phyloP scores from a whole-genome alignment of 306 rosid genomes.

The Quercus alba region DNA sequence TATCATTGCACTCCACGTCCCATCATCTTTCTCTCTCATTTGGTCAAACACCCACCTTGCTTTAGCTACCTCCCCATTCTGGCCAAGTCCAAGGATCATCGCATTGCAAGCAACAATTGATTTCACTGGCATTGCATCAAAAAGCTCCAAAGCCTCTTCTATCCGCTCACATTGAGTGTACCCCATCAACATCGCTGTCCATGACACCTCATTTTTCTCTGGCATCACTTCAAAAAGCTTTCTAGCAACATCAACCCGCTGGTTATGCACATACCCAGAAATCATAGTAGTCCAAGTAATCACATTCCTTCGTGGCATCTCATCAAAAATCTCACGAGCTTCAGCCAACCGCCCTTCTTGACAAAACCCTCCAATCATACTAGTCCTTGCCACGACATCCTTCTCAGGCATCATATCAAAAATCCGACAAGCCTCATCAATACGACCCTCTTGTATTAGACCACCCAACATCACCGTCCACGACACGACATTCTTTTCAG shows the following conservation, averaged over 20 bases:
- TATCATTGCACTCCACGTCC: slow-evolving; percentile 54
- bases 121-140: slow-evolving; percentile 43
- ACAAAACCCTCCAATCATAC: slow-evolving; percentile 56
- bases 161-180: slow-evolving; percentile 45
- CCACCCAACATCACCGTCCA: slow-evolving; percentile 63
- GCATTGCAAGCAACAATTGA: slow-evolving; percentile 43
- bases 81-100: slow-evolving; percentile 43
- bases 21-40: slow-evolving; percentile 51
- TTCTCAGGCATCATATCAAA: slow-evolving; percentile 51
- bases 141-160: slow-evolving; percentile 52
- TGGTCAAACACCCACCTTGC: slow-evolving; percentile 38
- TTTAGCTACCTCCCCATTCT: slow-evolving; percentile 32
- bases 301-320: slow-evolving; percentile 38
- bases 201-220: slow-evolving; percentile 49
- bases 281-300: slow-evolving; percentile 63
- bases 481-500: slow-evolving; percentile 45
- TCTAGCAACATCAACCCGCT: slow-evolving; percentile 47
- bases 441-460: slow-evolving; percentile 40
- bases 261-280: slow-evolving; percentile 50
- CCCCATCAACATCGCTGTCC: slow-evolving; percentile 59
- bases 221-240: slow-evolving; percentile 63
- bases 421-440: slow-evolving; percentile 41
- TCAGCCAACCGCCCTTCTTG: slow-evolving; percentile 38
- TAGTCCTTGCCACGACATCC: slow-evolving; percentile 46
- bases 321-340: slow-evolving; percentile 50